phyloP scores from a whole-genome alignment of 2,329 filamentous ascomycete genomes.

The Phyllosticta citriasiana region DNA sequence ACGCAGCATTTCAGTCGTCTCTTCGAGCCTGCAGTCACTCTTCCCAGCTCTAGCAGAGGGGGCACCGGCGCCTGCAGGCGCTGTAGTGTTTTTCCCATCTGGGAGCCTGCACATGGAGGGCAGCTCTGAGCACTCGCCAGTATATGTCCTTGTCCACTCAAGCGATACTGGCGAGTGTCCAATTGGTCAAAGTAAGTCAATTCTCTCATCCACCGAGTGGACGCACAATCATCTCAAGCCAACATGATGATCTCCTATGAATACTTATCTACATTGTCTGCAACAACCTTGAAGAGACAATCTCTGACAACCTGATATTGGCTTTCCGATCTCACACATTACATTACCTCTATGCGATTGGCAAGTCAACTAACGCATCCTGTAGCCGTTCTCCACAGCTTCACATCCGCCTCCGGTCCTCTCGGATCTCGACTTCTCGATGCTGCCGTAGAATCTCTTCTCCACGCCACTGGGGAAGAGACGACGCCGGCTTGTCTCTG shows the following conservation, averaged over 20 bases:
- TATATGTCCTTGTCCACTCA: constrained; percentile 63
- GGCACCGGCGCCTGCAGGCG: constrained; percentile 63
- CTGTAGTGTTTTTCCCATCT: constrained; percentile 56
- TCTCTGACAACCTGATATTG: constrained; percentile 83
- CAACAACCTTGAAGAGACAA: constrained; percentile 77
- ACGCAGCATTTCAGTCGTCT: constrained; percentile 52
- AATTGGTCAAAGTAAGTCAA: constrained; percentile 71
- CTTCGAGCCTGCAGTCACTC: constrained; percentile 52
- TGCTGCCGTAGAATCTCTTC: constrained; percentile 33
- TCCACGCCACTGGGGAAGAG: constrained; percentile 28
- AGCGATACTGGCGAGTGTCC: constrained; percentile 92
- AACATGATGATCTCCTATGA: constrained; percentile 78
- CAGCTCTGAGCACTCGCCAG: constrained; percentile 32
- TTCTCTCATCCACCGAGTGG: constrained; percentile 11
- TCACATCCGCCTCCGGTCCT: constrained; percentile 29
- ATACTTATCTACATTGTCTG: constrained; percentile 99
- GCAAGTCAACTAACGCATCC: constrained; percentile 13
- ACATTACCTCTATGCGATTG: constrained; percentile 13
- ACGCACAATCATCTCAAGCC: constrained; percentile 19
- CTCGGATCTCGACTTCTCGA: constrained; percentile 27
- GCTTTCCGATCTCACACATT: constrained; percentile 16
- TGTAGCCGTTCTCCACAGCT: constrained; percentile 50
- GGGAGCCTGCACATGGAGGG: constrained; percentile 38
- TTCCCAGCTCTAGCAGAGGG: constrained; percentile 67
- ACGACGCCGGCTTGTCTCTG: constrained; percentile 37